phyloP scores from a whole-genome alignment of 2,329 filamentous ascomycete genomes.

The Aspergillus novoparasiticus region DNA sequence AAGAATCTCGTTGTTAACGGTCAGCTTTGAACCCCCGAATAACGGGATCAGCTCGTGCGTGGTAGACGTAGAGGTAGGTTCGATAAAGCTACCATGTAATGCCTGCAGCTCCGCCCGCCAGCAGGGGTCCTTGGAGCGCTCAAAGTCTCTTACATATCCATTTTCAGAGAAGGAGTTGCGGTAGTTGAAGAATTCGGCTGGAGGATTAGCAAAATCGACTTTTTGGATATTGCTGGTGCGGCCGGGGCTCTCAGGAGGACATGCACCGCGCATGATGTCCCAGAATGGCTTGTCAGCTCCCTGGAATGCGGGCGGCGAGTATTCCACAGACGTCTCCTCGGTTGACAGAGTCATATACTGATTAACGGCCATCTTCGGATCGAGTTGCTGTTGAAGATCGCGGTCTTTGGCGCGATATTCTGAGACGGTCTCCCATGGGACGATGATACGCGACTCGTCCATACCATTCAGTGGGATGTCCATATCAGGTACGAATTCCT shows the following conservation, averaged over 20 bases:
- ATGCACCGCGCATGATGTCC: neutral
- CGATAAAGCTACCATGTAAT: constrained; percentile 52
- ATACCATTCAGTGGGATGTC: constrained; percentile 53
- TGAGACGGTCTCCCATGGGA: constrained; percentile 43
- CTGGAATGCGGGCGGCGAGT: neutral
- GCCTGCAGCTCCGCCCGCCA: constrained; percentile 48
- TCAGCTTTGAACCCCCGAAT: constrained; percentile 54
- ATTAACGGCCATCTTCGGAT: neutral
- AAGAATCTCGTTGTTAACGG: constrained; percentile 56
- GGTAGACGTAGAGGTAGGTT: constrained; percentile 48
- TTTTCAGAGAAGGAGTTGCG: neutral
- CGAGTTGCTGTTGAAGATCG: neutral
- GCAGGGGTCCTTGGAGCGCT: constrained; percentile 45
- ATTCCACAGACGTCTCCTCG: neutral
- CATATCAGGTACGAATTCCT: constrained; percentile 47
- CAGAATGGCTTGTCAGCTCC: neutral
- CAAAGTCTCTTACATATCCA: neutral
- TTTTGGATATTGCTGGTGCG: neutral
- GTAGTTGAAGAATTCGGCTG: neutral
- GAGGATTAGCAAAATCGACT: neutral
- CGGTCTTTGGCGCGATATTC: neutral
- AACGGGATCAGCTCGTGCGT: constrained; percentile 50
- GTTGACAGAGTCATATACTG: neutral
- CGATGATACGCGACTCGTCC: constrained; percentile 52
- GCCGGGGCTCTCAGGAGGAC: neutral